phyloP scores from a whole-genome alignment of 106 monocot genomes.

The Acanthochlamys bracteata region DNA sequence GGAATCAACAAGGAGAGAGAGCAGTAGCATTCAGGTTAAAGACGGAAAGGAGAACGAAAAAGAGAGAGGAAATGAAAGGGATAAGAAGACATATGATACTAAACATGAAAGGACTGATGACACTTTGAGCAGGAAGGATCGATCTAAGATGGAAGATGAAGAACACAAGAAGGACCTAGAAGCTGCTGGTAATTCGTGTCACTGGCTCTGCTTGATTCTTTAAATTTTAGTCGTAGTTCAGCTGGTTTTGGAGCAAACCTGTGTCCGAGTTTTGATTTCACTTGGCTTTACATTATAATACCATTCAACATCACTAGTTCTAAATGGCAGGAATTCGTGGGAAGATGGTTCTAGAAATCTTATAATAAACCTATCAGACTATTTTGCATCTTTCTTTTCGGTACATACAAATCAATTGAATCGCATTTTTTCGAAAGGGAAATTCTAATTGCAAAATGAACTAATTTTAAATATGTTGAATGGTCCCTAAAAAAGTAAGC shows the following conservation, averaged over 20 bases:
- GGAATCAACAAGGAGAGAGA: slow-evolving; percentile 41
- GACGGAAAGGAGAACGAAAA: slow-evolving; percentile 5
- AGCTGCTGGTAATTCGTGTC: slow-evolving; percentile 3
- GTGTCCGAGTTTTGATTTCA: no score
- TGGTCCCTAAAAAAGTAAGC: no score
- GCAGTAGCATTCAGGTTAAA: slow-evolving; percentile 14
- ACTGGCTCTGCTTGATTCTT: background rate
- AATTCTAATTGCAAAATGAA: no score
- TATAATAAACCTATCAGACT: no score
- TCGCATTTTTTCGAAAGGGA: no score
- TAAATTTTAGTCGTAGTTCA: background rate
- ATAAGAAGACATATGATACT: background rate
- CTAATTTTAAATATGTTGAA: no score
- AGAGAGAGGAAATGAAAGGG: slow-evolving; percentile 2
- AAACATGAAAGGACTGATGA: slow-evolving; percentile 4
- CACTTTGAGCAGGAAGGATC: background rate
- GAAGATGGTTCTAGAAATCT: no score
- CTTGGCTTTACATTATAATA: no score
- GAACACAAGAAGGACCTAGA: slow-evolving; percentile 10
- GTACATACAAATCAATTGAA: no score
- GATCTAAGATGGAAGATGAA: background rate
- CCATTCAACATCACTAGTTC: no score
- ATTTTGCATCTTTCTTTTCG: no score
- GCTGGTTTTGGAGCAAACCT: background rate
- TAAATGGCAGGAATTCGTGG: no score